phyloP scores from a whole-genome alignment of 306 rosid genomes.

The Rosa multiflora region DNA sequence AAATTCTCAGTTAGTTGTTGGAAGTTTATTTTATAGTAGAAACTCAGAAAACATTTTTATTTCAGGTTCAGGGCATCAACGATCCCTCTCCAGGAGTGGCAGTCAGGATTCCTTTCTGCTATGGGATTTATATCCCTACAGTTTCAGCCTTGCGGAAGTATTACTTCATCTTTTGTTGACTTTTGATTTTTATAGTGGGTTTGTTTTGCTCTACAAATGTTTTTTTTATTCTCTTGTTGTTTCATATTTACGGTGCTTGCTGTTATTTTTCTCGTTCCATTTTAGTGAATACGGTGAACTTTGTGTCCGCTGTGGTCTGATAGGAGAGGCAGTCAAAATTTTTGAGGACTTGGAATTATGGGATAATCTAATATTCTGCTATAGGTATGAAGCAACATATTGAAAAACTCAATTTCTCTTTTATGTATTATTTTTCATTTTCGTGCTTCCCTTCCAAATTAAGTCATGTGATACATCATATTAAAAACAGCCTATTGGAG shows the following conservation, averaged over 20 bases:
- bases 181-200: neutral
- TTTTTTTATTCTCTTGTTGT: neutral
- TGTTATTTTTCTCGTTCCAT: constrained; percentile 13
- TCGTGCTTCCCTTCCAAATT: constrained; percentile 19
- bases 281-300: constrained; percentile 93
- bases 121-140: constrained; percentile 64
- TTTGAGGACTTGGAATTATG: constrained; percentile 95
- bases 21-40: neutral
- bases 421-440: neutral
- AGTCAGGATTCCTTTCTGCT: constrained; percentile 64
- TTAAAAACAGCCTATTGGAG: constrained; percentile 61
- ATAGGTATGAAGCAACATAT: constrained; percentile 51
- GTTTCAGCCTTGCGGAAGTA: constrained; percentile 89
- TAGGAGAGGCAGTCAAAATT: constrained; percentile 85
- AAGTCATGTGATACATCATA: constrained; percentile 25
- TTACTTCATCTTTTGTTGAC: constrained; percentile 24
- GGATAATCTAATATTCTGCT: constrained; percentile 90
- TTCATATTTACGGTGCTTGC: neutral
- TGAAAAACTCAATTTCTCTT: neutral
- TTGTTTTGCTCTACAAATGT: neutral
- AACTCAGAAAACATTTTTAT: constrained; percentile 21
- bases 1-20: neutral
- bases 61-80: constrained; percentile 68
- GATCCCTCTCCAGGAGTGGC: constrained; percentile 61
- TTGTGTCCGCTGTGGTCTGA: constrained; percentile 80